Base-by-base conservation (phyloP, 2,329 filamentous ascomycete genomes). In the Claviceps cyperi region DNA sequence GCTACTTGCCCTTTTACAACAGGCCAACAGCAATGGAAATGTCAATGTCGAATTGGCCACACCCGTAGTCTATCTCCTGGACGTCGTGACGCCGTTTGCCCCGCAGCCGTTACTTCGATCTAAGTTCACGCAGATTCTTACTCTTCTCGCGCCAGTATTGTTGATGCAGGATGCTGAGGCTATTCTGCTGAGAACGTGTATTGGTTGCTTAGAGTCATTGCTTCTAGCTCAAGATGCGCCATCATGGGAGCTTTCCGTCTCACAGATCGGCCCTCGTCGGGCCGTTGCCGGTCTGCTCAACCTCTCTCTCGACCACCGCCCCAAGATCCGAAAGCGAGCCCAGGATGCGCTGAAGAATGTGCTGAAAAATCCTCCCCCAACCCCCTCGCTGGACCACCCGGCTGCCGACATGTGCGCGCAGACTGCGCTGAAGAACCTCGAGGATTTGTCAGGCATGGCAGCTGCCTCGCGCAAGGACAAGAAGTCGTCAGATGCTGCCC, bases 361-460 rank as follows among this genome's bases (percentile, higher is more conserved):
- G 4, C 76, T 98, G 51, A 83, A 83, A 65, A 84, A 81, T 53
- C 86, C 89, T 8, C 92, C 92, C 0, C 90, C 91, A 0, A 95
- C 87, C 55, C 92, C 92, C 1, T 90, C 87, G 3, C 69, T 96
- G 53, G 92, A 98, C 57, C 92, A 98, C 63, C 92, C 92, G 1
- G 92, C 89, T 24, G 86, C 91, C 45, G 90, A 95, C 63, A 91
- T 97, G 81, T 97, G 91, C 69, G 92, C 92, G 17, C 87, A 95
- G 66, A 90, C 86, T 24, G 87, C 88, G 21, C 75, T 96, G 68
- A 81, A 81, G 66, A 89, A 83, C 64, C 71, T 97, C 54, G 78
- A 81, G 57, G 83, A 90, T 54, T 75, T 94, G 48, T 81, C 85
- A 2, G 69, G 71, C 28, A 83, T 83, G 53, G 75, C 80, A 15